Percentiles rank a stretch among this genome's conserved stretches.
Conservation (phyloP, 805 yeast species). For the Lipomyces japonicus region DNA sequence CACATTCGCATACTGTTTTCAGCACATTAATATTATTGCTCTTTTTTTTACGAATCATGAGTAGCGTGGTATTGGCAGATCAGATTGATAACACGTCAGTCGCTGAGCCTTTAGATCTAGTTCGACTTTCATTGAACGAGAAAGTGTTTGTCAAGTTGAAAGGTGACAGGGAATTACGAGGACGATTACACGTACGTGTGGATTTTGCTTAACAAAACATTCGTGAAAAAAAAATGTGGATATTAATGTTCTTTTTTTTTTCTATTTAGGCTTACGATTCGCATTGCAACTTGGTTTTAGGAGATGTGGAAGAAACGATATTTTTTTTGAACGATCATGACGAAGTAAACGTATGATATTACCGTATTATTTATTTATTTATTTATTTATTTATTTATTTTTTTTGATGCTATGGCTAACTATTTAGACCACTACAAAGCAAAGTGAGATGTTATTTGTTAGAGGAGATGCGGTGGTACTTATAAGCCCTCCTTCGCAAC, state of each 20-base stretch:
- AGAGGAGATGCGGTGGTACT: slow-evolving; percentile 97
- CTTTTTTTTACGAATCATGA: no score
- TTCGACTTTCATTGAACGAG: slow-evolving; percentile 84
- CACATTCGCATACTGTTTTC: no score
- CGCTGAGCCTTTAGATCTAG: slow-evolving; percentile 83
- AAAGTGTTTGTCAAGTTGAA: slow-evolving; percentile 80
- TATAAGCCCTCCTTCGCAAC: slow-evolving; percentile 48
- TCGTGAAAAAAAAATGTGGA: neutral
- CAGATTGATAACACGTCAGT: slow-evolving; percentile 19
- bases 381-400: neutral
- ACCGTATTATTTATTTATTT: no score
- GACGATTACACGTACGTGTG: slow-evolving; percentile 68
- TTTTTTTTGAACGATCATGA: slow-evolving; percentile 53
- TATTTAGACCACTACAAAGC: slow-evolving; percentile 48
- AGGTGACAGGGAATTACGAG: slow-evolving; percentile 89
- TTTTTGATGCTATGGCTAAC: slow-evolving; percentile 11
- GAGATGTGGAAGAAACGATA: slow-evolving; percentile 86
- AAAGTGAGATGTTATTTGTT: slow-evolving; percentile 83
- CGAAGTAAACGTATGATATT: slow-evolving; percentile 23
- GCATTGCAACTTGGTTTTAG: slow-evolving; percentile 91
- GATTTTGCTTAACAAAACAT: neutral
- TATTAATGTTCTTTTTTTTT: neutral
- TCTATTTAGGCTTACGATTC: slow-evolving; percentile 71
- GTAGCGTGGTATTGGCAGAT: slow-evolving; percentile 9
- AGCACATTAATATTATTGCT: no score